phyloP scores from a whole-genome alignment of 768 basidiomycete species.

The Hortiboletus flavorubellus region DNA sequence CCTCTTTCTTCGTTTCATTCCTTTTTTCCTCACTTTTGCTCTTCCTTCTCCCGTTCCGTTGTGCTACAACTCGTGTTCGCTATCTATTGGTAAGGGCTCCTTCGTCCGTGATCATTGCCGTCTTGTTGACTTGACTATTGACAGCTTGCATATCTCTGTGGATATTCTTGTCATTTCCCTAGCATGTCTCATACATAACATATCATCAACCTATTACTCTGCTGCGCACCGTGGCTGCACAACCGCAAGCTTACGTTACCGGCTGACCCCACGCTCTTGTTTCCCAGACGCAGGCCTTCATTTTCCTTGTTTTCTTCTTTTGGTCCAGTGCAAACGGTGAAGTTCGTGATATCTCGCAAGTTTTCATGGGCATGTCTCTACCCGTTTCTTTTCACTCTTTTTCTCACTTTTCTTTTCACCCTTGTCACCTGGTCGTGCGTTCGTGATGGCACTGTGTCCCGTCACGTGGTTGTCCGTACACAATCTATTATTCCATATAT shows the following conservation, averaged over 20 bases:
- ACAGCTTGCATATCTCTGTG: constrained; percentile 32
- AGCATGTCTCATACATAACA: constrained; percentile 28
- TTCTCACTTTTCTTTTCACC: too few species aligned
- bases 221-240: background rate
- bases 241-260: background rate
- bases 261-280: background rate
- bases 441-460: background rate
- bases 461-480: background rate
- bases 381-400: background rate
- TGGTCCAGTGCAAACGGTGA: background rate
- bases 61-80: constrained; percentile 13
- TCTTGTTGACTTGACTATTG: background rate
- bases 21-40: background rate
- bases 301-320: background rate
- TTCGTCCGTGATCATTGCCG: background rate
- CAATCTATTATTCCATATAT: background rate
- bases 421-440: background rate
- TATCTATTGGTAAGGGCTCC: constrained; percentile 27
- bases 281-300: background rate
- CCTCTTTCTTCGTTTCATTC: background rate
- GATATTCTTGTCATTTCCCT: constrained; percentile 23
- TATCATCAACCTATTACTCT: constrained; percentile 28
- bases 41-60: background rate
- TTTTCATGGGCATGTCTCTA: too few species aligned
- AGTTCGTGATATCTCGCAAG: background rate